Percentiles rank a stretch among this genome's conserved stretches.
These are phyloP conservation scores for Mayamaea pseudoterrestris DNA, from an alignment of 108 stramenopile species.

Conservation along the genomic window DNA sequence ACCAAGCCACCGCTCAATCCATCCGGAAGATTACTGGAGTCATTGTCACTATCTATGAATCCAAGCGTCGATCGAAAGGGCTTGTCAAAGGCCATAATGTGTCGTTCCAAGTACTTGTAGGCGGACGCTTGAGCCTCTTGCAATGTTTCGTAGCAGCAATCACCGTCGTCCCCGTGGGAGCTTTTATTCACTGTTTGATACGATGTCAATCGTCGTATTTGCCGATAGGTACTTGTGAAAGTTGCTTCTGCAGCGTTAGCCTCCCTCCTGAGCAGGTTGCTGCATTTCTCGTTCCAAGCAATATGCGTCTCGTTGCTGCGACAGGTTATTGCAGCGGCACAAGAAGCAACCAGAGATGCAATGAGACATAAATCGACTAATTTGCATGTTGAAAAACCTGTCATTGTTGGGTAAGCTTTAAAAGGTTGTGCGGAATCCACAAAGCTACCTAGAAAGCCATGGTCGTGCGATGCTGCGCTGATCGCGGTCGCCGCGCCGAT, in stretches of 20 bases:
- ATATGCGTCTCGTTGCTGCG: conserved; percentile 4
- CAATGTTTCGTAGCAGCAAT: conserved; percentile 13
- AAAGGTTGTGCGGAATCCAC: too few species aligned
- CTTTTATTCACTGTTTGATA: neutral
- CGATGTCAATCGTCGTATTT: neutral
- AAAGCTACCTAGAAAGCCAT: too few species aligned
- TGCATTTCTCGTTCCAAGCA: neutral
- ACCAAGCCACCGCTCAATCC: conserved; percentile 60
- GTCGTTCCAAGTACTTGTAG: conserved; percentile 29
- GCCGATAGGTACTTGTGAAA: neutral
- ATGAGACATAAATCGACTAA: too few species aligned
- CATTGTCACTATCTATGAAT: conserved; percentile 17
- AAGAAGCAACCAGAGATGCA: too few species aligned
- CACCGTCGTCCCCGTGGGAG: neutral
- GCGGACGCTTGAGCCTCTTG: conserved; percentile 19
- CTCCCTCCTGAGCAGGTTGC: neutral
- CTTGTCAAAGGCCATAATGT: conserved; percentile 58
- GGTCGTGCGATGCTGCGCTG: too few species aligned
- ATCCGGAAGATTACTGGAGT: conserved; percentile 23
- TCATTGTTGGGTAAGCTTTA: too few species aligned
- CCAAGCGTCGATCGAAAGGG: conserved; percentile 49
- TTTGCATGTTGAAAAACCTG: too few species aligned
- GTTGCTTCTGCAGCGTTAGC: neutral
- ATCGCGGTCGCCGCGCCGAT: too few species aligned
- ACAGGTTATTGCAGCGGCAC: too few species aligned